Conservation (phyloP, 2,329 filamentous ascomycete genomes). For the Fusarium subglutinans region DNA sequence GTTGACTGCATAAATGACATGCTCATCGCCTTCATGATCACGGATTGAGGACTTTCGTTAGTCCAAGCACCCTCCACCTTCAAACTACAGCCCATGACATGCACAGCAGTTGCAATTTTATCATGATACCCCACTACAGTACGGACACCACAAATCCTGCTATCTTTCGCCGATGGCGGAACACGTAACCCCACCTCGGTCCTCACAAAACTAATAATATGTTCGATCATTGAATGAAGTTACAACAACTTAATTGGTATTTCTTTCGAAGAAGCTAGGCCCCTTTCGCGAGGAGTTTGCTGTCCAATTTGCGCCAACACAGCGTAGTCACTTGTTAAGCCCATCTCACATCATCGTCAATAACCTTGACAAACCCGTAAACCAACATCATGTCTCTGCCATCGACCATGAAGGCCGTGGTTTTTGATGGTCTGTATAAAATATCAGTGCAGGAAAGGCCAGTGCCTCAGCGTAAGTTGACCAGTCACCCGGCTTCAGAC, state of each 20-base stretch:
- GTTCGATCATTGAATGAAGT: background rate
- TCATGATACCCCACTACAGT: slow-evolving; percentile 18
- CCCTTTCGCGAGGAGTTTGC: background rate
- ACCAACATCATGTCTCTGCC: slow-evolving; percentile 45
- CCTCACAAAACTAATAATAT: background rate
- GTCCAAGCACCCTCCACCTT: background rate
- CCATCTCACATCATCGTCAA: background rate
- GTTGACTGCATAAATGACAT: background rate
- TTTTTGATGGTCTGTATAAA: slow-evolving; percentile 82
- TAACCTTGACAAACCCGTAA: background rate
- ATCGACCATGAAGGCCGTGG: slow-evolving; percentile 83
- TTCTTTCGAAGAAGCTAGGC: background rate
- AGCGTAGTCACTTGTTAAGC: background rate
- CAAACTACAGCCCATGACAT: background rate
- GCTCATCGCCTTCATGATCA: background rate
- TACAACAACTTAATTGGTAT: background rate
- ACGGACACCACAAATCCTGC: background rate
- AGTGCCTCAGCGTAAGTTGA: slow-evolving; percentile 67
- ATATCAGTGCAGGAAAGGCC: slow-evolving; percentile 82
- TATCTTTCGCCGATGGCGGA: slow-evolving; percentile 26
- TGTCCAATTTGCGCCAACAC: background rate
- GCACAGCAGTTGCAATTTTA: background rate
- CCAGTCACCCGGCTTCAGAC: background rate
- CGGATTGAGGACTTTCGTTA: background rate
- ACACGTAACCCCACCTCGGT: slow-evolving; percentile 23